Percentiles rank a stretch among this genome's conserved stretches.
Conservation (phyloP, 106 monocot genomes). For the Platanthera zijinensis region DNA sequence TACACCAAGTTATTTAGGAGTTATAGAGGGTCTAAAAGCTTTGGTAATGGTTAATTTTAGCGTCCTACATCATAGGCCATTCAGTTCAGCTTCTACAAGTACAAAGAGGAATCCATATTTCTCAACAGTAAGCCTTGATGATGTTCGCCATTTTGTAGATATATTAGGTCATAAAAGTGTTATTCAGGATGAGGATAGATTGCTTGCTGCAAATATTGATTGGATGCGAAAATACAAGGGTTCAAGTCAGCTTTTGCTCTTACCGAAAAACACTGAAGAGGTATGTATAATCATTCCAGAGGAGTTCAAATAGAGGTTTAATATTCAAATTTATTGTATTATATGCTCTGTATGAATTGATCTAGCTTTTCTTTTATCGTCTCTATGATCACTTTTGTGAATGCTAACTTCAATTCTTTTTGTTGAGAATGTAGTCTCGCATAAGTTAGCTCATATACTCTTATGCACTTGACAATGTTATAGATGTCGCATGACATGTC, state of each 20-base stretch:
- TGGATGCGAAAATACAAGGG: constrained; percentile 94
- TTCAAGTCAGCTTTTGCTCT: constrained; percentile 75
- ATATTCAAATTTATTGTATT: background rate
- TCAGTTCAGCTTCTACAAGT: constrained; percentile 32
- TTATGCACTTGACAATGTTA: background rate
- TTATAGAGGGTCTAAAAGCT: background rate
- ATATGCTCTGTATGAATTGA: background rate
- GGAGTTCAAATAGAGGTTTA: background rate
- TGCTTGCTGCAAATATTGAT: constrained; percentile 73
- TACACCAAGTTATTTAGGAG: constrained; percentile 8
- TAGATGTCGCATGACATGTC: too few species aligned
- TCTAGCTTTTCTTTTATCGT: background rate
- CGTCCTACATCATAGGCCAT: constrained; percentile 25
- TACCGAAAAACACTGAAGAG: constrained; percentile 71
- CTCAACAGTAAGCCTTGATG: constrained; percentile 55
- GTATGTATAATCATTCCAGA: constrained; percentile 26
- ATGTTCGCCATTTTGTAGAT: constrained; percentile 56
- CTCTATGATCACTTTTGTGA: background rate
- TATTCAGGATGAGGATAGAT: constrained; percentile 83
- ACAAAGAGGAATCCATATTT: constrained; percentile 58
- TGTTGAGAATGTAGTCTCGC: too few species aligned
- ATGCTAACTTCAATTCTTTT: background rate
- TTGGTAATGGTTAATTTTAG: constrained; percentile 1
- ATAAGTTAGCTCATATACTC: too few species aligned
- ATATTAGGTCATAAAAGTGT: constrained; percentile 74